phyloP scores from a whole-genome alignment of 2,329 filamentous ascomycete species.

The Didymella pinodella region DNA sequence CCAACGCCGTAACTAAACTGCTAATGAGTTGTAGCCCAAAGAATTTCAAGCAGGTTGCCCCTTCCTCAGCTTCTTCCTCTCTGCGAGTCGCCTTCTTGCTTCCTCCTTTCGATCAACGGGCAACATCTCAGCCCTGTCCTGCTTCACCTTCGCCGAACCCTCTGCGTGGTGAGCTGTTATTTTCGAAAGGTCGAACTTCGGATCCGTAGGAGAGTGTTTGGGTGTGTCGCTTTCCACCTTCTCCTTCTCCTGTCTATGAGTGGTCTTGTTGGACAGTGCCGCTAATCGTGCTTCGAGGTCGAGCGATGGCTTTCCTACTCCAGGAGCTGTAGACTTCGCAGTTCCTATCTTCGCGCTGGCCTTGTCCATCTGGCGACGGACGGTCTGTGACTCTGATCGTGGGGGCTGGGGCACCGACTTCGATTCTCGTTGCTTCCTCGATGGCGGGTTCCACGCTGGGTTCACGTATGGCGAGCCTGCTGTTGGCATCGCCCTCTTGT shows the following conservation, averaged over 20 bases:
- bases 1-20: neutral
- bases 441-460: slow-evolving; percentile 33
- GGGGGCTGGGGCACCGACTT: slow-evolving; percentile 26
- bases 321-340: neutral
- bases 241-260: neutral
- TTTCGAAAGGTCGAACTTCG: slow-evolving; percentile 35
- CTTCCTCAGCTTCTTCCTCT: slow-evolving; percentile 41
- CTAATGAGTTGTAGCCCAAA: neutral
- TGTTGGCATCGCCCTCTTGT: slow-evolving; percentile 46
- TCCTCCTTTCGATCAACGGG: slow-evolving; percentile 39
- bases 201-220: slow-evolving; percentile 21
- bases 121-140: slow-evolving; percentile 29
- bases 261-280: slow-evolving; percentile 9
- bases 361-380: slow-evolving; percentile 21
- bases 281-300: slow-evolving; percentile 18
- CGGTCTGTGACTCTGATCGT: slow-evolving; percentile 6
- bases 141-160: slow-evolving; percentile 30
- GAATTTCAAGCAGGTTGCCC: slow-evolving; percentile 16
- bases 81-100: slow-evolving; percentile 37
- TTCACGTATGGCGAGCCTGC: slow-evolving; percentile 39
- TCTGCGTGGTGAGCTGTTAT: slow-evolving; percentile 37
- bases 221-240: slow-evolving; percentile 1
- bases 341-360: slow-evolving; percentile 1
- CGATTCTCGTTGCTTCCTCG: slow-evolving; percentile 29
- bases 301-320: slow-evolving; percentile 6